These are phyloP conservation scores for Cercospora sp. DNA, from an alignment of 2,329 filamentous ascomycete genomes.

Conservation along the genomic window DNA sequence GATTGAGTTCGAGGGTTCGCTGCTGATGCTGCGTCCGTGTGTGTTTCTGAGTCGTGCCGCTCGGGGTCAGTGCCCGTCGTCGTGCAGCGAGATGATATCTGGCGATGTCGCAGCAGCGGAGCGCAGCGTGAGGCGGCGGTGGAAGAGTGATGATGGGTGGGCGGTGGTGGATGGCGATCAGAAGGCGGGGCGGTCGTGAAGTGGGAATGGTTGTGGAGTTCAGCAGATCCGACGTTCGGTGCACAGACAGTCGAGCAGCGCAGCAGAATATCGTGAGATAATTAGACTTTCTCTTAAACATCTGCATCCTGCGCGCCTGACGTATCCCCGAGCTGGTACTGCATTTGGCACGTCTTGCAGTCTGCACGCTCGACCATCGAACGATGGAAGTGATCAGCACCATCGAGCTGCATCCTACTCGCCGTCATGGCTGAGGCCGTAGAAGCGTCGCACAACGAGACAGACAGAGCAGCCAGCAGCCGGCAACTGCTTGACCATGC, in stretches of 20 bases:
- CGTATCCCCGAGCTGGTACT: background rate
- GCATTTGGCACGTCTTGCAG: background rate
- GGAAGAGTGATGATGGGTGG: background rate
- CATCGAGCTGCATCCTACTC: background rate
- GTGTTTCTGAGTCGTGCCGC: background rate
- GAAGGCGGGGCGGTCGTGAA: background rate
- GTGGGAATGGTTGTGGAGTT: background rate
- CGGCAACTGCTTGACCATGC: background rate
- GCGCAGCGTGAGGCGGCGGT: background rate
- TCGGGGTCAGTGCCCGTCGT: background rate
- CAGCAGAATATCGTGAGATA: background rate
- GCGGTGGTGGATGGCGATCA: background rate
- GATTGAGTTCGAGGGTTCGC: slow-evolving; percentile 6
- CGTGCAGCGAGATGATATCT: background rate
- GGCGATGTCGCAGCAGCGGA: background rate
- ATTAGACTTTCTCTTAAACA: background rate
- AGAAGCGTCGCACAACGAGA: background rate
- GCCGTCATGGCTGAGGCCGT: background rate
- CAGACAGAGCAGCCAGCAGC: background rate
- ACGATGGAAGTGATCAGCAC: background rate
- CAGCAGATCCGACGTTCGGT: background rate
- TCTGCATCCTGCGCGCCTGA: background rate
- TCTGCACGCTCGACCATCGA: background rate
- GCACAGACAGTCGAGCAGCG: background rate
- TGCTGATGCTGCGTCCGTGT: background rate